Base-by-base conservation (phyloP, 371 early-diverging fungal genomes). In the Lichtheimia corymbifera region DNA sequence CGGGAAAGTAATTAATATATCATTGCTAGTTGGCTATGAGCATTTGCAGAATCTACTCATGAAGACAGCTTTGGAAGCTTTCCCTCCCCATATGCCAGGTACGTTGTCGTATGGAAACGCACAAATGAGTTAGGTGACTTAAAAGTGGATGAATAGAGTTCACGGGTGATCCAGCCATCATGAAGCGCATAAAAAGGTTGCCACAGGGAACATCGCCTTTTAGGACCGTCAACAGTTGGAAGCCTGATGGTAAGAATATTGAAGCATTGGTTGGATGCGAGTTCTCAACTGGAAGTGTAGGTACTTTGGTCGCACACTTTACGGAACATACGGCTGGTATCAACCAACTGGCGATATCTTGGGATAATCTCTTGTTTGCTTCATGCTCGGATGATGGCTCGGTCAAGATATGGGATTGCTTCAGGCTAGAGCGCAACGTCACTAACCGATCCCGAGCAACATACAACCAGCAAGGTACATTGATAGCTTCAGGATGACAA, bases 331-430 rank as follows among this genome's bases (percentile, higher is more conserved):
- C 84, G 20, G 93, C 84, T 4, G 69, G 91, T 1, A 80, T 96
- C 14, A 93, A 90, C 57, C 85, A 89, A 50, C 65, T 95, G 1
- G 80, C 77, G 3, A 82, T 93, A 4, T 82, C 93, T 4, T 89
- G 88, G 22, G 93, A 94, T 71, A 85, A 91, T 62, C 72, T 77
- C 4, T 85, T 93, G 61, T 95, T 97, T 83, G 94, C 88, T 5
- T 83, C 94, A 0, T 88, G 91, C 55, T 90, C 93, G 2, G 91
- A 91, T 51, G 96, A 96, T 68, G 93, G 93, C 9, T 85, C 92
- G 0, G 85, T 96, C 27, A 91, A 90, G 65, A 83, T 96, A 30
- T 97, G 95, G 91, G 97, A 97, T 68, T 89, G 87, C 42, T 76
- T 77, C 3, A 80, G 93, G 15, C 72, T 96, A 18, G 93, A 93